A percentile compares a stretch with the other conserved stretches of the same genome.
Conservation (phyloP, 2,329 filamentous ascomycete species). For the Pseudogymnoascus sp. region DNA sequence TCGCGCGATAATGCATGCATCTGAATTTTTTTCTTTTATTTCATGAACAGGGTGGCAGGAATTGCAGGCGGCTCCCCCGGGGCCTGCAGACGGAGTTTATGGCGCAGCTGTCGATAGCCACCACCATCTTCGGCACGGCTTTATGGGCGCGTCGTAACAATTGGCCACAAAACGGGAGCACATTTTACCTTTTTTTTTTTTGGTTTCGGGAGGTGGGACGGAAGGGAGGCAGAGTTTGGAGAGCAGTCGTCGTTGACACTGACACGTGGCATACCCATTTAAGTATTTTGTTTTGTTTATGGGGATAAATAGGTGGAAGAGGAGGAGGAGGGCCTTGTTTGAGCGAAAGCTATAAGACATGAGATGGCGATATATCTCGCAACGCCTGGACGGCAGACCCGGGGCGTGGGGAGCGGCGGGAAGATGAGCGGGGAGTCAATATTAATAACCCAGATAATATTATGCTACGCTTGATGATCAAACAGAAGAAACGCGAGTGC, state of each 20-base stretch:
- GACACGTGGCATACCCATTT: slow-evolving; percentile 7
- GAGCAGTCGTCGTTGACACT: slow-evolving; percentile 7
- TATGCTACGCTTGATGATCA: slow-evolving; percentile 3
- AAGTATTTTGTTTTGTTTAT: slow-evolving; percentile 5
- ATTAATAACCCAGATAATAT: slow-evolving; percentile 8
- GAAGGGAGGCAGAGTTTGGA: slow-evolving; percentile 6
- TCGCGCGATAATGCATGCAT: neutral
- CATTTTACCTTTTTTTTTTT: neutral
- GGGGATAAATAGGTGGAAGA: slow-evolving; percentile 6
- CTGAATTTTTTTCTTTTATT: neutral
- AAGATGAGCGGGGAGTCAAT: neutral
- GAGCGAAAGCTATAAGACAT: slow-evolving; percentile 5
- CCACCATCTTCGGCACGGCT: slow-evolving; percentile 5
- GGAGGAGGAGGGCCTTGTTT: neutral
- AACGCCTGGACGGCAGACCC: slow-evolving; percentile 7
- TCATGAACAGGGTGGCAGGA: neutral
- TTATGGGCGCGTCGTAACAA: slow-evolving; percentile 5
- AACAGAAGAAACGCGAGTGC: neutral
- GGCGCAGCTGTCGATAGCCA: slow-evolving; percentile 3
- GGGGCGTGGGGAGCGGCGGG: neutral
- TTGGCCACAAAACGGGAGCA: slow-evolving; percentile 1
- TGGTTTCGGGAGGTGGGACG: neutral
- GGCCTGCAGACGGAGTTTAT: neutral
- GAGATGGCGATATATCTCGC: slow-evolving; percentile 1
- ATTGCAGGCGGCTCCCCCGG: neutral